Evolutionary conservation across 768 basidiomycete species (phyloP).

Genomic region (Termitomyces sp.): DNA sequence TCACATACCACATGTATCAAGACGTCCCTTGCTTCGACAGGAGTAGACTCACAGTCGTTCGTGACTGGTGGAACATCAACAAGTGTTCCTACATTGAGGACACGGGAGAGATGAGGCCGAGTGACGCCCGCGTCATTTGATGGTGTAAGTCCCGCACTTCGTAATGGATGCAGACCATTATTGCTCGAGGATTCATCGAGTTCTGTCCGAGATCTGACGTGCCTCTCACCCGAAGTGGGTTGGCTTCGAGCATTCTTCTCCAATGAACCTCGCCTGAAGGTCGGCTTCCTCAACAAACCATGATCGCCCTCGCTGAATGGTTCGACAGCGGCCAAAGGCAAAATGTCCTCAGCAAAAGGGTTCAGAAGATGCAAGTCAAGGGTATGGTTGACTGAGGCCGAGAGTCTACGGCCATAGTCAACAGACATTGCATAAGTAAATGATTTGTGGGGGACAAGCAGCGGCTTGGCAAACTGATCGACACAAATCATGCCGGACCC

Average conservation of each 20-base stretch:
- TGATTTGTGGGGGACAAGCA: background rate
- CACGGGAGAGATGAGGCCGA: constrained; percentile 21
- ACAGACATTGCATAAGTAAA: constrained; percentile 11
- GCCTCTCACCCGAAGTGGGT: constrained; percentile 2
- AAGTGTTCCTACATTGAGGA: constrained; percentile 21
- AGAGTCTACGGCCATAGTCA: constrained; percentile 9
- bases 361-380: constrained; percentile 7
- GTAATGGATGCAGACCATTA: constrained; percentile 20
- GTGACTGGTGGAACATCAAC: constrained; percentile 24
- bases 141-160: constrained; percentile 20
- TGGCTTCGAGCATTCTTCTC: background rate
- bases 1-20: constrained; percentile 54
- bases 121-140: constrained; percentile 24
- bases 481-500: constrained; percentile 3
- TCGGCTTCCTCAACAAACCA: background rate
- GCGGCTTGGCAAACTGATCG: background rate
- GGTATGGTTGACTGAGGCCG: constrained; percentile 9
- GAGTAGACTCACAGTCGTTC: constrained; percentile 6
- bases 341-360: constrained; percentile 12
- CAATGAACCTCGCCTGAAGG: background rate
- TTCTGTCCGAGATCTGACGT: constrained; percentile 22
- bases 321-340: background rate
- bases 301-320: constrained; percentile 1
- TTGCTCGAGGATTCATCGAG: constrained; percentile 5
- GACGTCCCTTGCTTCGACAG: constrained; percentile 45